Evolutionary conservation across 1,284 basidiomycete genomes (phyloP), one percentile per base, ranked within the genome.

Genomic region (Sporisorium sorghi): DNA sequence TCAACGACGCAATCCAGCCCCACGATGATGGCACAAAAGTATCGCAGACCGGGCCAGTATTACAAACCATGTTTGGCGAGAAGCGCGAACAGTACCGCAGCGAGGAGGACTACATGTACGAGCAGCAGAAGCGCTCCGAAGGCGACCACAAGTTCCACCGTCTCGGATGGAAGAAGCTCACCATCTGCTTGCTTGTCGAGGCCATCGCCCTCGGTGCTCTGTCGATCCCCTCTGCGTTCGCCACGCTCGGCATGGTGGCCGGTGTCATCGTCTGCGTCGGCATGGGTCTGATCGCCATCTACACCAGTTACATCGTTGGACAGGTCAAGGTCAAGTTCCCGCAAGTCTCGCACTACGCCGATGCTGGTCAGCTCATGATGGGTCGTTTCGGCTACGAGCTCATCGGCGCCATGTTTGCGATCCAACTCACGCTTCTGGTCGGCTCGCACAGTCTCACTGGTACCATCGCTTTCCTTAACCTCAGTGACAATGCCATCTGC

Each of bases 391-490:
- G 78, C 17, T 72, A 73, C 52, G 73, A 76, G 54, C 30, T 80
- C 17, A 47, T 76, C 33, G 73, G 68, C 15, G 71, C 56, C 61
- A 78, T 81, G 74, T 73, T 82, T 28, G 73, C 70, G 12, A 55
- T 80, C 23, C 68, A 77, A 53, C 50, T 81, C 26, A 76, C 71
- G 23, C 46, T 78, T 15, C 63, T 75, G 1, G 74, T 75, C 23
- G 59, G 76, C 17, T 82, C 80, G 2, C 80, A 83, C 56, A 75
- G 75, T 47, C 70, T 82, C n/a, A 82, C 80, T 10, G 80, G 78
- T 23, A 75, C 73, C 21, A 73, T 79, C 23, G 70, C 75, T 8
- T 77, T 80, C 60, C 56, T 72, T 55, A 78, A 72, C 59, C 48
- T 82, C 30, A 66, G 66, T 57, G 44, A 63, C 56, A 61, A 75